A percentile compares a stretch with the other conserved stretches of the same genome.
phyloP scores from a whole-genome alignment of 257 asterid species.

The Nemophila menziesii region DNA sequence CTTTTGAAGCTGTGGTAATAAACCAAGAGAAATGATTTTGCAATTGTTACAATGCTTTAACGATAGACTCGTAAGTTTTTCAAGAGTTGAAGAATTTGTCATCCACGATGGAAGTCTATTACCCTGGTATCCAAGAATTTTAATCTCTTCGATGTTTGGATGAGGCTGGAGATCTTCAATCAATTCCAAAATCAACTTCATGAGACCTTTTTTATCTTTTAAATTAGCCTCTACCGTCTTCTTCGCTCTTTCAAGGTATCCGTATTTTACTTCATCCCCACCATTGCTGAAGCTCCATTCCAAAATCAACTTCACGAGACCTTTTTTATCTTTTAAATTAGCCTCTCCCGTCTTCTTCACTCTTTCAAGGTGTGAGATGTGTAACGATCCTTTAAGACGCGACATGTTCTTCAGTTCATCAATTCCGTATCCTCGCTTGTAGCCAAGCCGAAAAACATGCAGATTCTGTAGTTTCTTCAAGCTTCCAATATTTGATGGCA shows the following conservation, averaged over 20 bases:
- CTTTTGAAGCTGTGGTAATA: not conserved
- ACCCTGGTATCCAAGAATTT: conserved; percentile 3
- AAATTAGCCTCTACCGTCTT: conserved; percentile 6
- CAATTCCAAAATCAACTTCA: not conserved
- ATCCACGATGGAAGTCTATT: conserved; percentile 4
- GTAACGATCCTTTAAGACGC: conserved; percentile 10
- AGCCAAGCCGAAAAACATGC: not conserved
- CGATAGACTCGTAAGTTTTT: conserved; percentile 1
- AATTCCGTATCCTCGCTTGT: conserved; percentile 4
- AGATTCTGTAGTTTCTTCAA: conserved; percentile 2
- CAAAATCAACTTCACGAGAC: conserved; percentile 2
- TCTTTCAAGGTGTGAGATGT: conserved; percentile 2
- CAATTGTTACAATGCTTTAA: conserved; percentile 7
- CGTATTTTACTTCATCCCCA: not conserved
- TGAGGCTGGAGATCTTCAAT: conserved; percentile 9
- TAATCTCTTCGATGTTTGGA: conserved; percentile 1
- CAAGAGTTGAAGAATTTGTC: not conserved
- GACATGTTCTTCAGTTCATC: conserved; percentile 6
- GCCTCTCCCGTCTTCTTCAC: conserved; percentile 2
- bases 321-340: conserved; percentile 4
- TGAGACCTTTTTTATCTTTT: conserved; percentile 3
- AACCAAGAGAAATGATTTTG: conserved; percentile 7
- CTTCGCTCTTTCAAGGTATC: conserved; percentile 1
- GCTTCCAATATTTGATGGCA: conserved; percentile 5
- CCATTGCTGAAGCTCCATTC: conserved; percentile 5